Evolutionary conservation across 257 asterid species (phyloP).

Genomic region (Voacanga thouarsii): DNA sequence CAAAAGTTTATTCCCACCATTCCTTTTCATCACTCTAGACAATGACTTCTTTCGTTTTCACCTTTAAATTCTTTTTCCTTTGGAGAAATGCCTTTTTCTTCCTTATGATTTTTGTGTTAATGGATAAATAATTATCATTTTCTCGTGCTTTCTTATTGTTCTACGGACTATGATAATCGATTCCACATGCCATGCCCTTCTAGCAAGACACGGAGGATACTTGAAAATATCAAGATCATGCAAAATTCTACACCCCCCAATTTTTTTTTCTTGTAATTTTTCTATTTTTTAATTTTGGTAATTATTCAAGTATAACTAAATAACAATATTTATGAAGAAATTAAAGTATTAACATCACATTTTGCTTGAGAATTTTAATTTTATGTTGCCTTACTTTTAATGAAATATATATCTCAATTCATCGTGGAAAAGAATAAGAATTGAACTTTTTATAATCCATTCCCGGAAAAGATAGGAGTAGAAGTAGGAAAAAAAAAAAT

Average conservation of each 20-base stretch:
- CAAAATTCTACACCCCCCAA: not conserved
- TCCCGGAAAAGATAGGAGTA: no score
- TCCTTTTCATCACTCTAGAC: not conserved
- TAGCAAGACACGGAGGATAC: not conserved
- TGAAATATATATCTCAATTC: no score
- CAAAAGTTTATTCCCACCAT: slow-evolving; percentile 24
- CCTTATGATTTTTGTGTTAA: not conserved
- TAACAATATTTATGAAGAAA: no score
- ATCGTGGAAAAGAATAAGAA: no score
- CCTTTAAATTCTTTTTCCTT: slow-evolving; percentile 4
- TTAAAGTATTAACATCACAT: no score
- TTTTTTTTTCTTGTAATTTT: not conserved
- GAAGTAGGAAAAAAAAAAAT: no score
- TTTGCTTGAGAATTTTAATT: no score
- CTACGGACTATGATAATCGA: not conserved
- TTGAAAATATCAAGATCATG: no score
- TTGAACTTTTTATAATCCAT: no score
- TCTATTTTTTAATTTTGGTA: no score
- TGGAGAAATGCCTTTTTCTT: not conserved
- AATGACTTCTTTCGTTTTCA: slow-evolving; percentile 23
- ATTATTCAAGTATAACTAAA: no score
- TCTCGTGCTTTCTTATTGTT: slow-evolving; percentile 1
- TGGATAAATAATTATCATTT: not conserved
- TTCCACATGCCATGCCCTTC: slow-evolving; percentile 2
- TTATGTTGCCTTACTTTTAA: no score